Percentiles rank a stretch among this genome's conserved stretches.
Conservation (phyloP, 805 yeast species). For the Citeromyces matritensis region DNA sequence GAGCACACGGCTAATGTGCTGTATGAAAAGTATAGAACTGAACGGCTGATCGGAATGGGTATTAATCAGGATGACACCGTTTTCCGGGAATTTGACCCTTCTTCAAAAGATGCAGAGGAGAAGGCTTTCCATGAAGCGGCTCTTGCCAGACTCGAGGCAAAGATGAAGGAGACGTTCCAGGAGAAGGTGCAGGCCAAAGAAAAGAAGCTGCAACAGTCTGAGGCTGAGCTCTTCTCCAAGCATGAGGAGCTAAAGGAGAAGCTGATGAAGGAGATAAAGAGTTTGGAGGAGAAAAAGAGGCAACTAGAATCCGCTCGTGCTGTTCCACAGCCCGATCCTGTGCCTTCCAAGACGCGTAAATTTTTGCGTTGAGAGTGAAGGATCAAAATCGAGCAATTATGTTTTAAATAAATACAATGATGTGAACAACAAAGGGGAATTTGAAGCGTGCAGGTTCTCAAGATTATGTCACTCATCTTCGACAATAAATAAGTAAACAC, state of each 20-base stretch:
- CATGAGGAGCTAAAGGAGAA: constrained; percentile 97
- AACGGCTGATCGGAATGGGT: constrained; percentile 68
- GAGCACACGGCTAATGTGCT: constrained; percentile 65
- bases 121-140: constrained; percentile 87
- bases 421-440: too few species aligned
- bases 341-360: constrained; percentile 44
- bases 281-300: constrained; percentile 81
- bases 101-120: constrained; percentile 86
- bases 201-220: constrained; percentile 90
- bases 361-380: constrained; percentile 56
- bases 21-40: constrained; percentile 83
- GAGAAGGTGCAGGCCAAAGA: constrained; percentile 95
- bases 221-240: constrained; percentile 87
- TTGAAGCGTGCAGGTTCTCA: too few species aligned
- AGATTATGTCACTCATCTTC: too few species aligned
- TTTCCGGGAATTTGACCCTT: constrained; percentile 92
- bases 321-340: constrained; percentile 29
- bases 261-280: constrained; percentile 72
- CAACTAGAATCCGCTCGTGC: constrained; percentile 52
- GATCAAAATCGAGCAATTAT: too few species aligned
- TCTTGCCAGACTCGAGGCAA: constrained; percentile 85
- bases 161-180: constrained; percentile 93
- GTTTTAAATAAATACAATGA: too few species aligned
- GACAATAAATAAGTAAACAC: too few species aligned
- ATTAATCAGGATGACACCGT: constrained; percentile 85